Conservation (phyloP, 305 asterid species). For the Fraxinus velutina region DNA sequence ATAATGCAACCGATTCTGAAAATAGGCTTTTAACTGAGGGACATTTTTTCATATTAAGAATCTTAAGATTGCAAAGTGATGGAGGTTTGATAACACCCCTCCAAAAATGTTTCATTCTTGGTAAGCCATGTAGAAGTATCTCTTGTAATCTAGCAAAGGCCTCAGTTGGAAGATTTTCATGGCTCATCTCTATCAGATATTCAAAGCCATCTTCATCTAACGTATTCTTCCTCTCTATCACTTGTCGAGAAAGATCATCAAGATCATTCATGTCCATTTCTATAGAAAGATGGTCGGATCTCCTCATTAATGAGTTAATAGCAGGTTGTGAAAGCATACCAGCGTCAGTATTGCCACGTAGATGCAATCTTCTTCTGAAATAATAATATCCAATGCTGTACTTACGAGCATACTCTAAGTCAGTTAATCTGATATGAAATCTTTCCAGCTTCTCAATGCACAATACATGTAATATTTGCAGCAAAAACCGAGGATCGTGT, state of each 20-base stretch:
- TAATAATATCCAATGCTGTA: too few relatives aligned
- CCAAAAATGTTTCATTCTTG: neutral
- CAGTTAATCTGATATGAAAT: neutral
- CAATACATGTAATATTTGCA: neutral
- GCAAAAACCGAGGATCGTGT: neutral
- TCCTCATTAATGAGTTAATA: neutral
- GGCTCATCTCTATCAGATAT: neutral
- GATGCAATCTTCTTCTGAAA: neutral
- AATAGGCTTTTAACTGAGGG: neutral
- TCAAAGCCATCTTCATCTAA: neutral
- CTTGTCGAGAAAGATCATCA: neutral
- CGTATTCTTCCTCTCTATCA: neutral
- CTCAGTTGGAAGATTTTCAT: neutral
- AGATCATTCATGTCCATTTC: neutral
- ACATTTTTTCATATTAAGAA: neutral
- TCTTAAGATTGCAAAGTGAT: neutral
- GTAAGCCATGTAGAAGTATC: neutral
- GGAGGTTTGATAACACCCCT: neutral
- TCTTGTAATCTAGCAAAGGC: too few relatives aligned
- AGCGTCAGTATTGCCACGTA: neutral
- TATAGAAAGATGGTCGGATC: neutral
- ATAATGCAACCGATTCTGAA: neutral
- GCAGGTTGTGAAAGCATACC: neutral
- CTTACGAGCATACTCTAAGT: neutral
- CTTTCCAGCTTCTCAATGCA: neutral